Evolutionary conservation across 2,329 filamentous ascomycete genomes (phyloP).

Genomic region (Fusarium ramigenum): DNA sequence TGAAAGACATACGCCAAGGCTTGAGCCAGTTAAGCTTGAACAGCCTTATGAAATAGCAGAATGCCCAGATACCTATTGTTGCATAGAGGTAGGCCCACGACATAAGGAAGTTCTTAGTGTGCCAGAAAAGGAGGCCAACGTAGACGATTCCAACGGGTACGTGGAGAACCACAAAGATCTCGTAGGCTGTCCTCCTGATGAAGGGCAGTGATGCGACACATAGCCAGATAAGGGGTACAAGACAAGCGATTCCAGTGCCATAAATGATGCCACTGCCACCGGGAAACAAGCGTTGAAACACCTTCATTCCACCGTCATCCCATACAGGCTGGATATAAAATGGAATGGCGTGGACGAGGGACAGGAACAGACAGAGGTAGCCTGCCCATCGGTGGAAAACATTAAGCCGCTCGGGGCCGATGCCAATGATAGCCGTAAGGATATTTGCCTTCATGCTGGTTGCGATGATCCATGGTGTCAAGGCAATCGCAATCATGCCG

Average conservation of each 20-base stretch:
- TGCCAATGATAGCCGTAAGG: constrained; percentile 84
- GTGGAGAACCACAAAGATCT: constrained; percentile 84
- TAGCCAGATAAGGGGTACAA: constrained; percentile 83
- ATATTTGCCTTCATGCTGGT: constrained; percentile 92
- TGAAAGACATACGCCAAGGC: constrained; percentile 80
- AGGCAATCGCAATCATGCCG: constrained; percentile 90
- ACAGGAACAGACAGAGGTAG: constrained; percentile 84
- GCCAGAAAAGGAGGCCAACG: constrained; percentile 90
- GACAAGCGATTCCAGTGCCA: constrained; percentile 83
- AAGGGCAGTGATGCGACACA: constrained; percentile 86
- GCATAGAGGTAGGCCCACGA: constrained; percentile 91
- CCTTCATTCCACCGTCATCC: constrained; percentile 76
- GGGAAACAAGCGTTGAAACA: constrained; percentile 77
- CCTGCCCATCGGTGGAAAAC: constrained; percentile 93
- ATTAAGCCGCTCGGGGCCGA: constrained; percentile 90
- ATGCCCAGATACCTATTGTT: constrained; percentile 79
- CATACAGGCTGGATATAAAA: constrained; percentile 91
- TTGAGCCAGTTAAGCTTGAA: constrained; percentile 92
- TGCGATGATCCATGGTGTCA: constrained; percentile 92
- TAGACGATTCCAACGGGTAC: constrained; percentile 84
- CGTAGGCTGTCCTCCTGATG: constrained; percentile 81
- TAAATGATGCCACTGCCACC: constrained; percentile 76
- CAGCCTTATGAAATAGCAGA: constrained; percentile 78
- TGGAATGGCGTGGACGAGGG: constrained; percentile 84
- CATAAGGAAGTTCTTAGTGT: constrained; percentile 89